Percentiles rank a stretch among this genome's conserved stretches.
These are phyloP conservation scores for Limnomonas spitsbergensis DNA, from an alignment of 139 green algal species.

Conservation along the genomic window DNA sequence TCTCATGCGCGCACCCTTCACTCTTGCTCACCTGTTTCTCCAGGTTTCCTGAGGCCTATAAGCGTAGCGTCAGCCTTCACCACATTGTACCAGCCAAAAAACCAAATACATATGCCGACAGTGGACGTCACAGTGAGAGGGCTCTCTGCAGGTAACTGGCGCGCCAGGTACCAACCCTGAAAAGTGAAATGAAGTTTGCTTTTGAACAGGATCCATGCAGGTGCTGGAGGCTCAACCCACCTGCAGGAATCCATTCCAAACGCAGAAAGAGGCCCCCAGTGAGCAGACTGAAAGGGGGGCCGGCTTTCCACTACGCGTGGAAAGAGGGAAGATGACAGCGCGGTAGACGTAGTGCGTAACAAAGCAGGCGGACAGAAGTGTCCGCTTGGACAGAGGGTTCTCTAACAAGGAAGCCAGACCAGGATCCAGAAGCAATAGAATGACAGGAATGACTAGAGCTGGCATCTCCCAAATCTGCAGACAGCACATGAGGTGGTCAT, in stretches of 20 bases:
- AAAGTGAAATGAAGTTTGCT: background rate
- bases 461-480: constrained; percentile 21
- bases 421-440: background rate
- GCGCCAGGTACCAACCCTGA: constrained; percentile 38
- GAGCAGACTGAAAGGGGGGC: constrained; percentile 60
- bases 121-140: background rate
- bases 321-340: constrained; percentile 55
- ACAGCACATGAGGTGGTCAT: too few species aligned
- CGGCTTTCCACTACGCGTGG: constrained; percentile 46
- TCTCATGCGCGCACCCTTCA: too few species aligned
- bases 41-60: constrained; percentile 52
- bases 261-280: constrained; percentile 59
- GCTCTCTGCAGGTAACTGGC: constrained; percentile 12
- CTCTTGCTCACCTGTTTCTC: constrained; percentile 50
- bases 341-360: constrained; percentile 53
- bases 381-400: constrained; percentile 10
- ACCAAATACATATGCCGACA: constrained; percentile 14
- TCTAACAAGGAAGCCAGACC: background rate
- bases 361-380: constrained; percentile 34
- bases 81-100: constrained; percentile 56
- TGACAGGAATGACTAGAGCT: constrained; percentile 12
- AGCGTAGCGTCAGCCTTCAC: constrained; percentile 59
- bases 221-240: too few species aligned
- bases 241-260: constrained; percentile 75
- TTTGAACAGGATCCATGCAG: too few species aligned